Evolutionary conservation across 2,329 filamentous ascomycete genomes (phyloP).

Genomic region (Paecilomyces variotii): DNA sequence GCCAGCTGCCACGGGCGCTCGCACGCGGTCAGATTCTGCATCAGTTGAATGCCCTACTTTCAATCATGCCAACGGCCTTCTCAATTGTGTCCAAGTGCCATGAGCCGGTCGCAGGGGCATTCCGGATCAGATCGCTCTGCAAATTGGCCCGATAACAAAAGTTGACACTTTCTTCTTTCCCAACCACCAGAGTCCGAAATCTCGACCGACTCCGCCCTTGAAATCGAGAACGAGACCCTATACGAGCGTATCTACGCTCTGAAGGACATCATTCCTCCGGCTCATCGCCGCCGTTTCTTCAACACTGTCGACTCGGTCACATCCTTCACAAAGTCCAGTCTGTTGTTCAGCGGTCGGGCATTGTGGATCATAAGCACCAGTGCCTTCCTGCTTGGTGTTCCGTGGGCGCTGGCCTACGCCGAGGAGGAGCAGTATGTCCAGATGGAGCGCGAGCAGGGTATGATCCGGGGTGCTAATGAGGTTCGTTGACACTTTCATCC

Average conservation of each 20-base stretch:
- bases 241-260: conserved; percentile 64
- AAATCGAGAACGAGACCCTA: conserved; percentile 50
- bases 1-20: not conserved
- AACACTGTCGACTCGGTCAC: conserved; percentile 45
- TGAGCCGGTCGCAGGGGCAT: not conserved
- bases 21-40: not conserved
- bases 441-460: conserved; percentile 96
- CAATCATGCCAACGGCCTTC: not conserved
- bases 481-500: conserved; percentile 34
- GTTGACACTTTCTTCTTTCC: not conserved
- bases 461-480: conserved; percentile 87
- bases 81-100: not conserved
- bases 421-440: conserved; percentile 96
- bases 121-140: not conserved
- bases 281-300: conserved; percentile 60
- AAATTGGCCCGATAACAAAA: conserved; percentile 1
- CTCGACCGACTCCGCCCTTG: conserved; percentile 67
- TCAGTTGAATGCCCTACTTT: not conserved
- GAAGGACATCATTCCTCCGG: conserved; percentile 67
- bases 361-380: conserved; percentile 88
- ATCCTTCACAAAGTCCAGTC: conserved; percentile 37
- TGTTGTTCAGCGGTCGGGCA: conserved; percentile 68
- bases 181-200: conserved; percentile 63
- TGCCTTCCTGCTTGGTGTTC: conserved; percentile 81
- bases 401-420: conserved; percentile 83